Evolutionary conservation across 306 rosid species (phyloP).

Genomic region (Glycine latifolia): DNA sequence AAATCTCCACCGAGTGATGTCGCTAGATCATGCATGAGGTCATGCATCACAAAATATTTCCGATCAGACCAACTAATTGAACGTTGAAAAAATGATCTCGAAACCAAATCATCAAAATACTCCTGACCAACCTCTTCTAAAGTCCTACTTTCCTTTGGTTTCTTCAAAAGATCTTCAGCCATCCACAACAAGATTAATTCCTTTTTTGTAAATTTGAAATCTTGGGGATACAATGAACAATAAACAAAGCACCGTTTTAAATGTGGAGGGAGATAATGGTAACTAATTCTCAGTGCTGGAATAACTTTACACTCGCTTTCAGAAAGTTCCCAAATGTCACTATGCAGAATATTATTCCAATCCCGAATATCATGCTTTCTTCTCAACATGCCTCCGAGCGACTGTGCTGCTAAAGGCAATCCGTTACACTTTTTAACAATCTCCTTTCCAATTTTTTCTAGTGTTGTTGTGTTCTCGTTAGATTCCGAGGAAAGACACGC

Average conservation of each 20-base stretch:
- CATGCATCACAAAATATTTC: too few relatives aligned
- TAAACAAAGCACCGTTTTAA: background rate
- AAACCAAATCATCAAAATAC: too few relatives aligned
- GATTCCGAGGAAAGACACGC: background rate
- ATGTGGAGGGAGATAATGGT: background rate
- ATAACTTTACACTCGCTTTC: background rate
- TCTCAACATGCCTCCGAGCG: background rate
- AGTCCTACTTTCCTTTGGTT: too few relatives aligned
- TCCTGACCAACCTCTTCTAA: too few relatives aligned
- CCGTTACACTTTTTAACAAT: background rate
- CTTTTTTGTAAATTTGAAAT: too few relatives aligned
- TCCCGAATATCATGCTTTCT: background rate
- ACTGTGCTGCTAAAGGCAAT: background rate
- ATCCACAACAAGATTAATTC: too few relatives aligned
- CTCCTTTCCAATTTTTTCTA: background rate
- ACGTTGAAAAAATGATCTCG: too few relatives aligned
- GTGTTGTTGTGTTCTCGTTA: background rate
- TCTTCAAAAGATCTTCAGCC: too few relatives aligned
- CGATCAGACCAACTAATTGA: too few relatives aligned
- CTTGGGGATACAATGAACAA: too few relatives aligned
- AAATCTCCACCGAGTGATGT: too few relatives aligned
- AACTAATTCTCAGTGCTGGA: background rate
- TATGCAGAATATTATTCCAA: background rate
- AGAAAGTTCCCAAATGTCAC: background rate
- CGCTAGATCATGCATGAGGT: too few relatives aligned